Base-by-base conservation (phyloP, 352 stramenopile genomes). In the Globisporangium perplexum region DNA sequence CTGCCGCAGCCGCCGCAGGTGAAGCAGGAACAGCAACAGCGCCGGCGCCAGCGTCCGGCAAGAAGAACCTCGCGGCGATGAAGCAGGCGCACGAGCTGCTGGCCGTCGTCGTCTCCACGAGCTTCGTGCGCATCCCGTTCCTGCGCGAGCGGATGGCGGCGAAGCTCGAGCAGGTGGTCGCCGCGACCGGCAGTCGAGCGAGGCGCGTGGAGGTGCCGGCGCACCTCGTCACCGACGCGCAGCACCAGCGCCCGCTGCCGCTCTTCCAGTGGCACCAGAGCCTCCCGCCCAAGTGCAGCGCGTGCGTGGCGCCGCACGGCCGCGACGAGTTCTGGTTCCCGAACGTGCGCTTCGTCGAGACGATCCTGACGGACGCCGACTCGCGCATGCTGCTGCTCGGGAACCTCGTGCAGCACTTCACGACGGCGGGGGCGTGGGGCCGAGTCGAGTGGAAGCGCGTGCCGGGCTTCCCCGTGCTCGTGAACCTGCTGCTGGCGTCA, bases 401-500 rank as follows among this genome's bases (percentile, higher is more conserved):
- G 12, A 65, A 82, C 53, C 55, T 90, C n/a, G 72, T 88, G 12
- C 56, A 83, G 39, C 72, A 88, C 22, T 57, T 90, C 31, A 69
- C 61, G 7, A 62, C 69, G 8, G 60, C 68, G 31, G 63, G 63
- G 38, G 71, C 70, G 14, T 39, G 63, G 47, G 79, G 68, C 49
- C 50, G 62, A n/a, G 76, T 82, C 52, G 72, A 88, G 30, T 90
- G 79, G 79, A 77, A 74, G 57, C 65, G 54, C n/a, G 56, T 90
- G 20, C 79, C 77, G n/a, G 79, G 79, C 20, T 63, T 70, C 8
- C 53, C 67, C 12, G 28, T 81, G 11, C 62, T 90, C 26, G 68
- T 77, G 39, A 56, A 74, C 12, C 43, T 74, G 10, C 57, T 76
- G 10, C 55, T 87, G 26, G 62, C 65, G 26, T 68, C 80, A 18